phyloP scores from a whole-genome alignment of 2,329 filamentous ascomycete genomes.

The Teratosphaeriaceae sp. region DNA sequence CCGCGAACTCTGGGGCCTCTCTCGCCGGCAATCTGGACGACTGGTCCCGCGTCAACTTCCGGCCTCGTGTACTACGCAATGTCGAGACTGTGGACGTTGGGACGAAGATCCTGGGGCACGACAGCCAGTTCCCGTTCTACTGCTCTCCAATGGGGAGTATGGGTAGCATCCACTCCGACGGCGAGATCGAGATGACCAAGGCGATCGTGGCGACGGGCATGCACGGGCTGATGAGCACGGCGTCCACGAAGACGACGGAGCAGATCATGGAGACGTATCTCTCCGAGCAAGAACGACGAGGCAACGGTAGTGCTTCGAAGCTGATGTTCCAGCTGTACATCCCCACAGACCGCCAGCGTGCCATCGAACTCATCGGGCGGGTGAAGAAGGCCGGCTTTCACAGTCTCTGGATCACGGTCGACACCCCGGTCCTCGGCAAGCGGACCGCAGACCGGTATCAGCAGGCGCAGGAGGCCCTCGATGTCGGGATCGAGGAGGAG shows the following conservation, averaged over 20 bases:
- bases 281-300: not conserved
- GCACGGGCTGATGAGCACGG: not conserved
- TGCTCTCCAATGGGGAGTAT: not conserved
- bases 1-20: not conserved
- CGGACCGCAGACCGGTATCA: constrained; percentile 40
- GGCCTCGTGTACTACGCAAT: not conserved
- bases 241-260: not conserved
- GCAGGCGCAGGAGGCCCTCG: constrained; percentile 12
- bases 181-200: not conserved
- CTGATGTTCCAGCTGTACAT: constrained; percentile 2
- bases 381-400: constrained; percentile 44
- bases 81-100: not conserved
- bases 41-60: not conserved
- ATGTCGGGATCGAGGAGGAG: not conserved
- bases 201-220: not conserved
- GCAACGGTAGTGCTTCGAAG: not conserved
- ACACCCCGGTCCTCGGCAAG: constrained; percentile 52
- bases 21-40: not conserved
- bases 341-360: constrained; percentile 19
- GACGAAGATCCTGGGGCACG: not conserved
- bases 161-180: not conserved
- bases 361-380: constrained; percentile 34
- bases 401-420: constrained; percentile 53
- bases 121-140: not conserved
- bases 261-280: not conserved